These are phyloP conservation scores for Santalum album DNA, from an alignment of 164 flowering plant genomes.

Conservation along the genomic window DNA sequence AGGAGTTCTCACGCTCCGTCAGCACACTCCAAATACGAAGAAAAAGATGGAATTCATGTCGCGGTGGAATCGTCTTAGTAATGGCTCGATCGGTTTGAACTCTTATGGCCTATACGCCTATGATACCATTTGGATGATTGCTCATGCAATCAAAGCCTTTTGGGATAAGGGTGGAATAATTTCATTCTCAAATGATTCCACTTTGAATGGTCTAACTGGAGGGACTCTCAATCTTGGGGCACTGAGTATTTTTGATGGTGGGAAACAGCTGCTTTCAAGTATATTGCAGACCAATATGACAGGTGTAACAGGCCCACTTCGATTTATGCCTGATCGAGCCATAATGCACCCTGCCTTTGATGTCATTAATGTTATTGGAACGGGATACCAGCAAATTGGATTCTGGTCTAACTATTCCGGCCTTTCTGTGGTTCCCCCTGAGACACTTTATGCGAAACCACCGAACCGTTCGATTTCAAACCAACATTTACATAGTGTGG, in stretches of 20 bases:
- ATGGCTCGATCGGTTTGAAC: conserved; percentile 37
- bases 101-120: conserved; percentile 60
- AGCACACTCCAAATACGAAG: conserved; percentile 42
- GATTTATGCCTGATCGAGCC: conserved; percentile 28
- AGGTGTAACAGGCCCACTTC: conserved; percentile 49
- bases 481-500: conserved; percentile 29
- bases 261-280: conserved; percentile 24
- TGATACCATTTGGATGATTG: conserved; percentile 61
- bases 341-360: conserved; percentile 38
- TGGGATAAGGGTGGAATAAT: conserved; percentile 32
- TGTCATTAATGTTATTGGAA: conserved; percentile 37
- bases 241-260: conserved; percentile 49
- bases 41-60: conserved; percentile 30
- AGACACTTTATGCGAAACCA: conserved; percentile 29
- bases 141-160: conserved; percentile 33
- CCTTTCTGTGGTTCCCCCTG: conserved; percentile 48
- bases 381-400: conserved; percentile 34
- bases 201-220: conserved; percentile 9
- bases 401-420: conserved; percentile 65
- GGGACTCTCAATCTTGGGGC: conserved; percentile 37
- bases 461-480: conserved; percentile 35
- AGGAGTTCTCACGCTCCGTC: conserved; percentile 56
- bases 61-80: conserved; percentile 44
- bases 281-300: conserved; percentile 37
- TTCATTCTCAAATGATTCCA: conserved; percentile 46